A percentile compares a stretch with the other conserved stretches of the same genome.
Evolutionary conservation across 352 stramenopile species (phyloP).

Genomic region (Pythium insidiosum): DNA sequence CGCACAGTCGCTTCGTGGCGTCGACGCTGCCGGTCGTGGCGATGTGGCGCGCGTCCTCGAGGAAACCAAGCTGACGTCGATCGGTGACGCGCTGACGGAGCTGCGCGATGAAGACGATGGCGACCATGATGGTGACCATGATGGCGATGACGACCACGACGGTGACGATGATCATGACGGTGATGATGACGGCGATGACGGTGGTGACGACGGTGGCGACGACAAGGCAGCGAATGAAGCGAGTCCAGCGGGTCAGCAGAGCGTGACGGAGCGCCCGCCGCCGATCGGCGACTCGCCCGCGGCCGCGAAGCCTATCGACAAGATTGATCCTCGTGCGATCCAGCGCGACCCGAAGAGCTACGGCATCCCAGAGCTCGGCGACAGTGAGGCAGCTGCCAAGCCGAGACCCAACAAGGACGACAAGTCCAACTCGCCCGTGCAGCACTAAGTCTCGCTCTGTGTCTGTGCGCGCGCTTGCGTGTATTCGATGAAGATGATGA

Average conservation of each 20-base stretch:
- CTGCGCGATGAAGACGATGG: neutral
- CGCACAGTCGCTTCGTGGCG: no score
- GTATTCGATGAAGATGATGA: neutral
- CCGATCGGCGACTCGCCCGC: constrained; percentile 7
- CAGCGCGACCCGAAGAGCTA: constrained; percentile 8
- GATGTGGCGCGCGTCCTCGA: no score
- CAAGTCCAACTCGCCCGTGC: neutral
- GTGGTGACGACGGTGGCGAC: neutral
- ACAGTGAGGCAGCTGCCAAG: neutral
- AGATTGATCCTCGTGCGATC: constrained; percentile 7
- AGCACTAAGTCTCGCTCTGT: neutral
- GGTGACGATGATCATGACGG: neutral
- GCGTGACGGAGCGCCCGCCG: neutral
- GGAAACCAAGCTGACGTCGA: neutral
- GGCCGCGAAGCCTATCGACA: constrained; percentile 9
- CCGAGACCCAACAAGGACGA: neutral
- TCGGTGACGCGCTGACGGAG: neutral
- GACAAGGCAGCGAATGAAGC: neutral
- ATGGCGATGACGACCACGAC: constrained; percentile 1
- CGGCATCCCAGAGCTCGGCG: neutral
- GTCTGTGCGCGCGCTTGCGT: neutral
- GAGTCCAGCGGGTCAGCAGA: neutral
- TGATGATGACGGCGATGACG: neutral
- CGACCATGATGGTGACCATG: neutral
- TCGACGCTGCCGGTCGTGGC: no score